A percentile compares a stretch with the other conserved stretches of the same genome.
Conservation (phyloP, 2,329 filamentous ascomycete species). For the Claviceps spartinae region DNA sequence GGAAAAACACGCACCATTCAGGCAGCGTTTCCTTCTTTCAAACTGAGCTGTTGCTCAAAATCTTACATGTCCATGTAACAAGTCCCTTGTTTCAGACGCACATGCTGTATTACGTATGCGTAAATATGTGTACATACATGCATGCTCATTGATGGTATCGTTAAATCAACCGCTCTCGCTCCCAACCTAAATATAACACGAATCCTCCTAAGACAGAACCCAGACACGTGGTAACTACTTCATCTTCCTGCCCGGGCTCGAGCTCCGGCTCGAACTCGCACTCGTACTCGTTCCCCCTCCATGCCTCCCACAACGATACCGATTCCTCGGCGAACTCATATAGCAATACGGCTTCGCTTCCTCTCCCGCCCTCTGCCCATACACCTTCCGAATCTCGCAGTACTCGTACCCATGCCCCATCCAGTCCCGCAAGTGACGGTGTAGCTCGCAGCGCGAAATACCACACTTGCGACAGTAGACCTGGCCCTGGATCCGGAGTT, state of each 20-base stretch:
- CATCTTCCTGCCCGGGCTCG: slow-evolving; percentile 9
- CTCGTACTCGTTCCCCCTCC: slow-evolving; percentile 10
- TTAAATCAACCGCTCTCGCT: not conserved
- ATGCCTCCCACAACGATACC: slow-evolving; percentile 44
- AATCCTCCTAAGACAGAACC: not conserved
- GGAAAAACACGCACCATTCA: no score
- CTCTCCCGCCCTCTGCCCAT: slow-evolving; percentile 32
- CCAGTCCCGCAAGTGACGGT: slow-evolving; percentile 47
- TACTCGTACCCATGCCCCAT: slow-evolving; percentile 45
- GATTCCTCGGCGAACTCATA: slow-evolving; percentile 46
- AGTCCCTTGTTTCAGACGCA: no score
- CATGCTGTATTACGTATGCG: no score
- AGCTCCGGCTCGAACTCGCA: not conserved
- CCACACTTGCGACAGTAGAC: slow-evolving; percentile 51
- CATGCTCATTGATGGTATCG: no score
- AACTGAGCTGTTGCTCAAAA: no score
- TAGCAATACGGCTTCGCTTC: slow-evolving; percentile 40
- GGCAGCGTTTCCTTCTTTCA: no score
- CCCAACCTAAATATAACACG: not conserved
- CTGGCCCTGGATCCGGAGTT: slow-evolving; percentile 41
- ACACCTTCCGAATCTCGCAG: slow-evolving; percentile 45
- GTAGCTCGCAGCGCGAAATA: slow-evolving; percentile 46
- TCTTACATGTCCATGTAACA: no score
- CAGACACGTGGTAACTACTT: not conserved
- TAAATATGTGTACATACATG: no score